Evolutionary conservation across 306 rosid species (phyloP).

Genomic region (Astragalus membranaceus): DNA sequence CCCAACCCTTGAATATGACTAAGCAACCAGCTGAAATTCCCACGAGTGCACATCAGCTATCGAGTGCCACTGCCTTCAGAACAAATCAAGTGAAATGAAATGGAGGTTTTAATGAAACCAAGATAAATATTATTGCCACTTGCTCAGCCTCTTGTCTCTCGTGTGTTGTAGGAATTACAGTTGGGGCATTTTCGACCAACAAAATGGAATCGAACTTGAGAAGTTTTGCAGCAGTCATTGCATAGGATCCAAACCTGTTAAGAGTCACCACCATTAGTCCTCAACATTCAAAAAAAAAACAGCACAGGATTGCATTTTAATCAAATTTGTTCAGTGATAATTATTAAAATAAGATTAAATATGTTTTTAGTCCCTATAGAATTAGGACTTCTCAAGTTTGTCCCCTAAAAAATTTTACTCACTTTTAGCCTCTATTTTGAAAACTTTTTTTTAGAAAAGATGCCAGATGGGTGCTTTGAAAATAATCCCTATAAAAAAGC

Average conservation of each 20-base stretch:
- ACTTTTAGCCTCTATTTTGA: too few relatives aligned
- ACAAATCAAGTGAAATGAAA: background rate
- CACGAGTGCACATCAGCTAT: background rate
- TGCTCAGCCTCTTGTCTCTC: conserved; percentile 60
- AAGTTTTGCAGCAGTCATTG: conserved; percentile 68
- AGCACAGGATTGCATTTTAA: background rate
- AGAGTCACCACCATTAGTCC: background rate
- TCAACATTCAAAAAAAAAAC: background rate
- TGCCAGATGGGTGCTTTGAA: too few relatives aligned
- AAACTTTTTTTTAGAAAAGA: too few relatives aligned
- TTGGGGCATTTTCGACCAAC: conserved; percentile 67
- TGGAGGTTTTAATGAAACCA: background rate
- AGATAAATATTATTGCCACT: conserved; percentile 4
- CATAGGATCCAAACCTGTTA: conserved; percentile 75
- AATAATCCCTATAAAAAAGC: too few relatives aligned
- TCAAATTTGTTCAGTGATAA: background rate
- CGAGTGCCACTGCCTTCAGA: background rate
- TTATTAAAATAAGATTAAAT: too few relatives aligned
- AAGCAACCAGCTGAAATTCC: background rate
- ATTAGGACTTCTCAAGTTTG: too few relatives aligned
- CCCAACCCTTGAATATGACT: background rate
- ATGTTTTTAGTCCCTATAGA: too few relatives aligned
- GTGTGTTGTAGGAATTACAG: conserved; percentile 84
- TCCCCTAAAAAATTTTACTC: too few relatives aligned
- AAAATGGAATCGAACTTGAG: conserved; percentile 54